These are phyloP conservation scores for Monascus purpureus DNA, from an alignment of 495 filamentous ascomycete genomes.

Conservation along the genomic window DNA sequence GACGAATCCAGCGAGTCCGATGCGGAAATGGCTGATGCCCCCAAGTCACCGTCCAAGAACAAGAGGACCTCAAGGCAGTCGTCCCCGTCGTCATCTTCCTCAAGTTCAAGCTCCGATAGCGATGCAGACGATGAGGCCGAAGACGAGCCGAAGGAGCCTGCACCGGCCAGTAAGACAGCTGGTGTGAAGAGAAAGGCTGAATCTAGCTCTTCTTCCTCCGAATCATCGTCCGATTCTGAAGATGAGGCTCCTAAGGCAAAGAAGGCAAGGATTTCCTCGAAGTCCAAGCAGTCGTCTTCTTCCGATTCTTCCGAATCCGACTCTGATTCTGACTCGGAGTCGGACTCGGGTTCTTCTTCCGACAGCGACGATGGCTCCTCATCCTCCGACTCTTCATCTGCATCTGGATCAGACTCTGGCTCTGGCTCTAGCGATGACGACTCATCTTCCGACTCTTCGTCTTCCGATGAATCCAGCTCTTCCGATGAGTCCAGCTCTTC, in stretches of 20 bases:
- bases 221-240: slow-evolving; percentile 3
- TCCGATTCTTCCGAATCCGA: slow-evolving; percentile 20
- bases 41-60: slow-evolving; percentile 14
- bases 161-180: slow-evolving; percentile 21
- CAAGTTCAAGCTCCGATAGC: slow-evolving; percentile 42
- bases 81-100: slow-evolving; percentile 20
- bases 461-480: slow-evolving; percentile 3
- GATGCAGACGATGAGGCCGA: slow-evolving; percentile 50
- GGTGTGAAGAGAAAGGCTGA: slow-evolving; percentile 52
- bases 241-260: neutral
- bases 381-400: slow-evolving; percentile 12
- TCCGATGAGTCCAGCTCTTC: slow-evolving; percentile 9
- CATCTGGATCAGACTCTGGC: slow-evolving; percentile 16
- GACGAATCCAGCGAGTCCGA: slow-evolving; percentile 32
- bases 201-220: slow-evolving; percentile 37
- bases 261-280: neutral
- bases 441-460: slow-evolving; percentile 11
- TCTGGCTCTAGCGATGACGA: slow-evolving; percentile 19
- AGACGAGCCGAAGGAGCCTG: slow-evolving; percentile 9
- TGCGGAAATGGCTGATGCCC: slow-evolving; percentile 45
- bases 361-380: slow-evolving; percentile 23
- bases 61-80: slow-evolving; percentile 7
- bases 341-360: slow-evolving; percentile 15
- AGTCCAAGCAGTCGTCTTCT: slow-evolving; percentile 13
- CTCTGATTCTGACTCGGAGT: slow-evolving; percentile 10